Percentiles rank a stretch among this genome's conserved stretches.
Evolutionary conservation across 2,329 filamentous ascomycete species (phyloP).

Genomic region (Cercospora sp.): DNA sequence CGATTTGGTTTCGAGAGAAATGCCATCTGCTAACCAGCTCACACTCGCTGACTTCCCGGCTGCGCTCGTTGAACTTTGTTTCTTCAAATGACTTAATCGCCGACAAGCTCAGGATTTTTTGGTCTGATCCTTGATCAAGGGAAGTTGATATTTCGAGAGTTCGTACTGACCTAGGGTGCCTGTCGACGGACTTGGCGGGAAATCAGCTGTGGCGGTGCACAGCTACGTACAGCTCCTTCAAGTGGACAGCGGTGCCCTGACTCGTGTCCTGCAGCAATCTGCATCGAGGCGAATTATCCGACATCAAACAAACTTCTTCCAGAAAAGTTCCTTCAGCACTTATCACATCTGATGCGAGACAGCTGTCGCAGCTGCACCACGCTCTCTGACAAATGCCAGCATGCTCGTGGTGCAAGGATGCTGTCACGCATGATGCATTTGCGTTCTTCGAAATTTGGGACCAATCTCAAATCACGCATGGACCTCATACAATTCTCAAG

Average conservation of each 20-base stretch:
- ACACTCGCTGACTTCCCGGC: neutral
- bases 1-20: neutral
- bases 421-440: neutral
- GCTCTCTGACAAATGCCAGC: neutral
- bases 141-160: neutral
- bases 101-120: neutral
- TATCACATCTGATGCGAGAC: slow-evolving; percentile 5
- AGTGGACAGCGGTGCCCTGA: slow-evolving; percentile 3
- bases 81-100: neutral
- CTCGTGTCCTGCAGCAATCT: slow-evolving; percentile 11
- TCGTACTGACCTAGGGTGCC: slow-evolving; percentile 1
- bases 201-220: slow-evolving; percentile 12
- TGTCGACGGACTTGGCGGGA: slow-evolving; percentile 5
- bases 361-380: neutral
- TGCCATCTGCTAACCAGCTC: neutral
- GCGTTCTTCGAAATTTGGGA: neutral
- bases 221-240: neutral
- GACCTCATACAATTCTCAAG: neutral
- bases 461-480: neutral
- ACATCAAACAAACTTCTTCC: slow-evolving; percentile 12
- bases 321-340: neutral
- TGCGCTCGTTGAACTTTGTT: neutral
- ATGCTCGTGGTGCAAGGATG: neutral
- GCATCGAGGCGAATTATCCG: slow-evolving; percentile 13
- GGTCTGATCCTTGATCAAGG: neutral